Percentiles rank a stretch among this genome's conserved stretches.
Conservation (phyloP, 2,329 filamentous ascomycete species). For the Chalaropsis thielavioides region DNA sequence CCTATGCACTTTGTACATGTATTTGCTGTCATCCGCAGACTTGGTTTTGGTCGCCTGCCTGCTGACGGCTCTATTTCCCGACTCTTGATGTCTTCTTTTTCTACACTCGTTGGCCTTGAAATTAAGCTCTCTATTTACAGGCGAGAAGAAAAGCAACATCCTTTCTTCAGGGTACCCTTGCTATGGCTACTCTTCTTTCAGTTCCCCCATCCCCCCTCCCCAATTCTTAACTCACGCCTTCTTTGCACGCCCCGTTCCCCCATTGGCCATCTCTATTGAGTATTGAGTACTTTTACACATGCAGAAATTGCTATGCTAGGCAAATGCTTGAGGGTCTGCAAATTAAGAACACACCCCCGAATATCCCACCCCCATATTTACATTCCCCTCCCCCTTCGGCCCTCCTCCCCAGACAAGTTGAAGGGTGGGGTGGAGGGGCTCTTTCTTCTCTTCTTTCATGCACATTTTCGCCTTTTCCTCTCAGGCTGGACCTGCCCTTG, state of each 20-base stretch:
- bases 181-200: not conserved
- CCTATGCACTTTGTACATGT: not conserved
- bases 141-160: too few relatives aligned
- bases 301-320: constrained; percentile 1
- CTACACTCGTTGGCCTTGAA: not conserved
- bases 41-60: not conserved
- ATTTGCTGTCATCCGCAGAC: not conserved
- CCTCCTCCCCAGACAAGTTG: not conserved
- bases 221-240: not conserved
- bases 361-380: not conserved
- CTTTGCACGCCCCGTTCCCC: not conserved
- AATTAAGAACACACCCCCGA: not conserved
- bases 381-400: not conserved
- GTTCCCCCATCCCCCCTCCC: too few relatives aligned
- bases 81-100: not conserved
- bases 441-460: not conserved
- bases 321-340: not conserved
- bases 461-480: not conserved
- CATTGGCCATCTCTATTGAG: not conserved
- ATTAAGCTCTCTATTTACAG: not conserved
- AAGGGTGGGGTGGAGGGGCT: not conserved
- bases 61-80: not conserved
- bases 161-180: not conserved
- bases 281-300: not conserved
- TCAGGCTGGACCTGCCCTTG: not conserved